phyloP scores from a whole-genome alignment of 2,329 filamentous ascomycete genomes.

The Cadophora luteo-olivacea region DNA sequence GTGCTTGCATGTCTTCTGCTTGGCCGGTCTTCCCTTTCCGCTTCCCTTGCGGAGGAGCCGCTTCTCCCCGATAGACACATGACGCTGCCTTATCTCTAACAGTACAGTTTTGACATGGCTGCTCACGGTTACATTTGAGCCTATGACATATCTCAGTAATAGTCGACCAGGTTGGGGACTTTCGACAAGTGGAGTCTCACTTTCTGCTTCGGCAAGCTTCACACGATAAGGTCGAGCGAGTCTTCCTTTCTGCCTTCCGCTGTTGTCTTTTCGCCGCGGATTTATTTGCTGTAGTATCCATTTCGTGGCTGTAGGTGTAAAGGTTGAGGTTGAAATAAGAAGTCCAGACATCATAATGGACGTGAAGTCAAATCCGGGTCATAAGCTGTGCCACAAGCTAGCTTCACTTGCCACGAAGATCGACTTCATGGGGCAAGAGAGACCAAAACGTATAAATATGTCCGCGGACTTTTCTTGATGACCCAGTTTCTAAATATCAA shows the following conservation, averaged over 20 bases:
- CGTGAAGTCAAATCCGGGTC: not conserved
- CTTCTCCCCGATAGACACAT: constrained; percentile 76
- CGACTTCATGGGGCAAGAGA: not conserved
- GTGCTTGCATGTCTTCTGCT: constrained; percentile 80
- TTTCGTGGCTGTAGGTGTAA: not conserved
- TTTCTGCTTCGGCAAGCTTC: constrained; percentile 36
- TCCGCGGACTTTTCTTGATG: constrained; percentile 25
- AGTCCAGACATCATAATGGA: not conserved
- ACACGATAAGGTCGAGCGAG: constrained; percentile 33
- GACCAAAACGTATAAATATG: constrained; percentile 4
- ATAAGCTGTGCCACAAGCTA: constrained; percentile 12
- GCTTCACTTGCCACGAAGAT: constrained; percentile 1
- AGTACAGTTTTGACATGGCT: constrained; percentile 91
- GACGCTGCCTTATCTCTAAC: constrained; percentile 80
- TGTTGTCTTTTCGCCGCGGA: constrained; percentile 19
- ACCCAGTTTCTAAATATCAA: not conserved
- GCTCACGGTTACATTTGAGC: constrained; percentile 88
- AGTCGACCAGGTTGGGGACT: not conserved
- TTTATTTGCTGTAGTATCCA: constrained; percentile 12
- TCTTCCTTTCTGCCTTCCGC: constrained; percentile 27
- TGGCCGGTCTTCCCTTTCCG: constrained; percentile 73
- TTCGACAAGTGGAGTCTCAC: constrained; percentile 18
- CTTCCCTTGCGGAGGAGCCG: constrained; percentile 62
- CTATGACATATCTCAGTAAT: constrained; percentile 44
- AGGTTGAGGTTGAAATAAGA: not conserved